Evolutionary conservation across 306 rosid genomes (phyloP).

Genomic region (Potentilla sterilis): DNA sequence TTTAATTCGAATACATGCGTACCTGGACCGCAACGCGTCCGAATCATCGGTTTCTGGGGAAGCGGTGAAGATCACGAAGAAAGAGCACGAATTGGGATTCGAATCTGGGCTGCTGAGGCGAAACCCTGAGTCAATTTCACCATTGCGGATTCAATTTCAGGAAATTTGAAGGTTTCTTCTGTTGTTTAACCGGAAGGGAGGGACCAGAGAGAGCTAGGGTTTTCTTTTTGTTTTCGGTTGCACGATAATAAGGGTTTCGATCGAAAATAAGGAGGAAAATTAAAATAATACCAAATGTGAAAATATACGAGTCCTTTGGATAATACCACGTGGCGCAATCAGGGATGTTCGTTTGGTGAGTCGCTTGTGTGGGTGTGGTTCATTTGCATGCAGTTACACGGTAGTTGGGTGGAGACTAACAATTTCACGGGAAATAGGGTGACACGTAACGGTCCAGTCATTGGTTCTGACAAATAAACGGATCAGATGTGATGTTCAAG

Average conservation of each 20-base stretch:
- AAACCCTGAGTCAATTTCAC: constrained; percentile 61
- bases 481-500: constrained; percentile 3
- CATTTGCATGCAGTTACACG: too few relatives aligned
- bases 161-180: constrained; percentile 32
- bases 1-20: constrained; percentile 27
- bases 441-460: constrained; percentile 16
- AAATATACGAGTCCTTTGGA: neutral
- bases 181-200: constrained; percentile 53
- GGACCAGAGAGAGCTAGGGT: constrained; percentile 67
- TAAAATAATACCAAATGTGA: constrained; percentile 5
- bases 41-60: constrained; percentile 27
- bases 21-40: constrained; percentile 46
- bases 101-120: constrained; percentile 37
- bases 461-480: neutral
- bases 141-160: constrained; percentile 33
- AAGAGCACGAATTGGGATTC: constrained; percentile 45
- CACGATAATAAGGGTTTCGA: constrained; percentile 43
- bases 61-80: constrained; percentile 43
- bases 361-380: neutral
- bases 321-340: constrained; percentile 32
- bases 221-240: constrained; percentile 42
- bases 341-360: constrained; percentile 22
- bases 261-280: constrained; percentile 37
- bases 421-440: neutral
- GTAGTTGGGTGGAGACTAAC: neutral